These are phyloP conservation scores for Diutina ranongensis DNA, from an alignment of 1,139 yeast species.

Conservation along the genomic window DNA sequence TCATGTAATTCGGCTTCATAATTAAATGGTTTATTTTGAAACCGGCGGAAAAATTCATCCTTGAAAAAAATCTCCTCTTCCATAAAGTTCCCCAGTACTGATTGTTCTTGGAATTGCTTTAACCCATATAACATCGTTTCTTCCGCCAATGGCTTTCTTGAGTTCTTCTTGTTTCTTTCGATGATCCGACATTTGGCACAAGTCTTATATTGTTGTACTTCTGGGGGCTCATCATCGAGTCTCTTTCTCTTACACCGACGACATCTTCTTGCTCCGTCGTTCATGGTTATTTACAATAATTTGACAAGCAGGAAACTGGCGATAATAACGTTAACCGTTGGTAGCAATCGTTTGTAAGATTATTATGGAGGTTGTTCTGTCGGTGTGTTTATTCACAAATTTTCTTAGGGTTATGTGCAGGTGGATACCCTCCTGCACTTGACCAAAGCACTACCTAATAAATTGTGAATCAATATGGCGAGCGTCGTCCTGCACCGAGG, in stretches of 20 bases:
- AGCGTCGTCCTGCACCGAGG: no score
- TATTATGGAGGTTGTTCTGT: not conserved
- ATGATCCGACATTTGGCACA: constrained; percentile 51
- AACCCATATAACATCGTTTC: constrained; percentile 39
- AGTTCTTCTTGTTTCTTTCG: constrained; percentile 37
- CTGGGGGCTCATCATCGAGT: constrained; percentile 48
- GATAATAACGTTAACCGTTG: not conserved
- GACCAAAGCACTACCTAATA: no score
- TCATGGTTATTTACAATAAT: not conserved
- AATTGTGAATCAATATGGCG: no score
- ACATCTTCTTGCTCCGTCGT: constrained; percentile 27
- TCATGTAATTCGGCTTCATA: constrained; percentile 5
- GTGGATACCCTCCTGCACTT: no score
- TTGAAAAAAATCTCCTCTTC: constrained; percentile 23
- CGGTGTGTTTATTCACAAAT: not conserved
- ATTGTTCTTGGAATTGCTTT: constrained; percentile 36
- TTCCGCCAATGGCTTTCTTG: constrained; percentile 32
- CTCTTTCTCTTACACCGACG: constrained; percentile 52
- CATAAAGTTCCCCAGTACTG: constrained; percentile 21
- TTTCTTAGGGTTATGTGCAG: not conserved
- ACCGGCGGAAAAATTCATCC: constrained; percentile 9
- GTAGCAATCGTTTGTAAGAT: not conserved
- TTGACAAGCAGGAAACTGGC: not conserved
- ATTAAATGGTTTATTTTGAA: constrained; percentile 4
- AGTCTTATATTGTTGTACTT: constrained; percentile 45